Conservation (phyloP, 2,329 filamentous ascomycete genomes). For the Penicillium sumatraense region DNA sequence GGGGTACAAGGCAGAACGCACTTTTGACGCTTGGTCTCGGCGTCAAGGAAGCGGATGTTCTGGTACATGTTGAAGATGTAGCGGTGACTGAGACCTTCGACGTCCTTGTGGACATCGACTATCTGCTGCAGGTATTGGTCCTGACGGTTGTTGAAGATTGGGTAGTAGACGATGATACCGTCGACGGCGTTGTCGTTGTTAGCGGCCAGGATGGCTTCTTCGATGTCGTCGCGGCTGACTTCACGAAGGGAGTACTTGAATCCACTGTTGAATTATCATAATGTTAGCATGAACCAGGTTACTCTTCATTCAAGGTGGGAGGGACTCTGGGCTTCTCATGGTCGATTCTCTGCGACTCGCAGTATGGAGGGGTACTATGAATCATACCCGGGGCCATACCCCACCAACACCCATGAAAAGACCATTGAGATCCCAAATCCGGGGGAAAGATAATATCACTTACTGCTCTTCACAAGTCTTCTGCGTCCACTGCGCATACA, state of each 20-base stretch:
- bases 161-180: constrained; percentile 97
- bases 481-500: constrained; percentile 96
- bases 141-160: constrained; percentile 88
- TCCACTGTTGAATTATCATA: constrained; percentile 61
- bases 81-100: constrained; percentile 90
- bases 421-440: constrained; percentile 13
- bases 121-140: constrained; percentile 97
- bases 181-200: constrained; percentile 79
- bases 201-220: constrained; percentile 83
- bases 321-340: too few species aligned
- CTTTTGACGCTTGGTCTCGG: constrained; percentile 70
- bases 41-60: constrained; percentile 92
- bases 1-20: constrained; percentile 95
- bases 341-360: constrained; percentile 14
- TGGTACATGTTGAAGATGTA: constrained; percentile 99
- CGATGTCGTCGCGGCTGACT: constrained; percentile 84
- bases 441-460: constrained; percentile 51
- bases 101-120: constrained; percentile 86
- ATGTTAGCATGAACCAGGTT: too few species aligned
- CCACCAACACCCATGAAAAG: constrained; percentile 17
- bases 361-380: constrained; percentile 30
- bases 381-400: constrained; percentile 20
- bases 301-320: too few species aligned
- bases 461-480: constrained; percentile 97
- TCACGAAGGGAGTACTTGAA: constrained; percentile 86